Conservation (phyloP, 768 basidiomycete species). For the Boletus vermiculosoides region DNA sequence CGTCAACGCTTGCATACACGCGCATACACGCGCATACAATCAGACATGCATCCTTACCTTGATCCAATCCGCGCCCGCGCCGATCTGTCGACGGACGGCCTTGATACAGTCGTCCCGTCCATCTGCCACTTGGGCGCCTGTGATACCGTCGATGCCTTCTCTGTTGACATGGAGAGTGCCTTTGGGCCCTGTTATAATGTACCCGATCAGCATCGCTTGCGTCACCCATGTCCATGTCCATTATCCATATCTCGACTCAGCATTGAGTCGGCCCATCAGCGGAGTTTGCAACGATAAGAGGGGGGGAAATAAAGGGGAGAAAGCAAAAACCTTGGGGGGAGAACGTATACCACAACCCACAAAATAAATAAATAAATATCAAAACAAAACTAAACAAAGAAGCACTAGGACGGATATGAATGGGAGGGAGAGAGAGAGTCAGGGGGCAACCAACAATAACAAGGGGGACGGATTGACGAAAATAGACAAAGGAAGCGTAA, state of each 20-base stretch:
- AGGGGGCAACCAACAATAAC: not conserved
- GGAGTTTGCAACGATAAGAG: conserved; percentile 9
- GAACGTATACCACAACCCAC: too few relatives aligned
- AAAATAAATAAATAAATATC: not conserved
- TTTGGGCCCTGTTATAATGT: conserved; percentile 47
- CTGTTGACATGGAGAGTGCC: conserved; percentile 42
- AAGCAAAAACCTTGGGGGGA: too few relatives aligned
- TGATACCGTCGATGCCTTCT: conserved; percentile 56
- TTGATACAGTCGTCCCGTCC: conserved; percentile 53
- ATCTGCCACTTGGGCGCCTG: conserved; percentile 58
- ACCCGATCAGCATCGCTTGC: not conserved
- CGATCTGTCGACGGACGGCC: conserved; percentile 59
- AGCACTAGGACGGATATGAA: conserved; percentile 3
- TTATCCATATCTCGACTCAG: not conserved
- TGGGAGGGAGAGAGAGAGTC: not conserved
- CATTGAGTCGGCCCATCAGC: not conserved
- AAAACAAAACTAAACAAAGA: not conserved
- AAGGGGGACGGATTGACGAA: not conserved
- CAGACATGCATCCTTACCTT: conserved; percentile 40
- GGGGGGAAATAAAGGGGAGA: not conserved
- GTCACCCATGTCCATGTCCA: not conserved
- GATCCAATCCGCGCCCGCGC: conserved; percentile 67
- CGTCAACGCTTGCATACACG: not conserved
- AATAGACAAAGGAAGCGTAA: not conserved
- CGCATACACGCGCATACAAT: conserved; percentile 11